Conservation (phyloP, 2,329 filamentous ascomycete species). For the Neonectria coccinea region DNA sequence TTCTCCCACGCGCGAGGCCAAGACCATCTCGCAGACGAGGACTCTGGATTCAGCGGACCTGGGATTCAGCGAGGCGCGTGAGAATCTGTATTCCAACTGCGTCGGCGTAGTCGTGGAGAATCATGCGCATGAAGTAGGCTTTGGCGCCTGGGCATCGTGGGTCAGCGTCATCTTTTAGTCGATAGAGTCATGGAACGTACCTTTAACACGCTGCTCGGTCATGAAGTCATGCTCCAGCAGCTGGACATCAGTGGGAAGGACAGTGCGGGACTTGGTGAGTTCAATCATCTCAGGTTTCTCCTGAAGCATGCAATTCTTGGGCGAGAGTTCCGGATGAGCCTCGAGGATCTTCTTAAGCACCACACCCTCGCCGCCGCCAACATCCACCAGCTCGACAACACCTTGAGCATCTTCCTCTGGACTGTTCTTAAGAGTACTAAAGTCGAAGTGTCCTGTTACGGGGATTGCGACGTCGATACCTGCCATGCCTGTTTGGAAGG, state of each 20-base stretch:
- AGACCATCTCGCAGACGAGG: constrained; percentile 50
- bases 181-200: constrained; percentile 18
- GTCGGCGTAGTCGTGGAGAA: constrained; percentile 50
- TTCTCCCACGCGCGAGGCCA: constrained; percentile 46
- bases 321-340: constrained; percentile 42
- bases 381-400: constrained; percentile 46
- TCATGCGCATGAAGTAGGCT: constrained; percentile 52
- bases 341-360: constrained; percentile 48
- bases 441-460: constrained; percentile 49
- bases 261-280: constrained; percentile 35
- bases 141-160: constrained; percentile 43
- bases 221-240: constrained; percentile 48
- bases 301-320: constrained; percentile 44
- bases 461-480: constrained; percentile 51
- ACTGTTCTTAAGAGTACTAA: constrained; percentile 42
- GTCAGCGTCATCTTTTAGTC: not conserved
- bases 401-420: constrained; percentile 30
- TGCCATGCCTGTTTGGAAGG: constrained; percentile 49
- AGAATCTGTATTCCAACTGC: constrained; percentile 45
- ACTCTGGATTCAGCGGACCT: constrained; percentile 47
- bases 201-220: constrained; percentile 47
- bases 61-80: constrained; percentile 40
- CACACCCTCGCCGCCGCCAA: constrained; percentile 48
- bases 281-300: constrained; percentile 44
- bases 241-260: constrained; percentile 38